Percentiles rank a stretch among this genome's conserved stretches.
phyloP scores from a whole-genome alignment of 2,329 filamentous ascomycete genomes.

The Aspergillus neotritici region DNA sequence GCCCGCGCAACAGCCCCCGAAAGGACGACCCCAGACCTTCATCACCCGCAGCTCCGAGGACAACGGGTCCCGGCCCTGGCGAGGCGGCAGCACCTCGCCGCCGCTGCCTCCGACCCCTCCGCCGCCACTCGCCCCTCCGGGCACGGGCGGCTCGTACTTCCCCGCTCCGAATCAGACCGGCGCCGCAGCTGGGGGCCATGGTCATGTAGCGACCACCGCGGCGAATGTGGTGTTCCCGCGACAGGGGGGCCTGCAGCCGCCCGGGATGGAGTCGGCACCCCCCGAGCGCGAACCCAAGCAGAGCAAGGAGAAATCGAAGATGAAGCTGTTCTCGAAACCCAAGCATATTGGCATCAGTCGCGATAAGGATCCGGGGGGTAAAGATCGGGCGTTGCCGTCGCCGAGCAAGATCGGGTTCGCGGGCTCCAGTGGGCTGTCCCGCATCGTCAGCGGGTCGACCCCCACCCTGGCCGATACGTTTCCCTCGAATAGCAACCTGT shows the following conservation, averaged over 20 bases:
- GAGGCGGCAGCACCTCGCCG: conserved; percentile 33
- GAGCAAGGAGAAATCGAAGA: conserved; percentile 58
- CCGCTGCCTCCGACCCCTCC: conserved; percentile 26
- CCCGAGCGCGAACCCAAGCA: conserved; percentile 44
- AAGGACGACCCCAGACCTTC: conserved; percentile 53
- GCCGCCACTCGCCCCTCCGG: conserved; percentile 19
- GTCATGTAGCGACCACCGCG: conserved; percentile 55
- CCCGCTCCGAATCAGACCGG: conserved; percentile 34
- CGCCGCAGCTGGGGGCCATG: conserved; percentile 45
- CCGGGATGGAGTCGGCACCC: conserved; percentile 20
- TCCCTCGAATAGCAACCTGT: conserved; percentile 47
- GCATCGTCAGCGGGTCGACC: conserved; percentile 55
- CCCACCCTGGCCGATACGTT: conserved; percentile 53
- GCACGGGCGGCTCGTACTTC: conserved; percentile 17
- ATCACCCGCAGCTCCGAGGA: conserved; percentile 30
- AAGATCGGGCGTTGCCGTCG: conserved; percentile 52
- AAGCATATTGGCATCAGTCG: conserved; percentile 60
- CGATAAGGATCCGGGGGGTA: conserved; percentile 47
- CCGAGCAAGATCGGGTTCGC: conserved; percentile 52
- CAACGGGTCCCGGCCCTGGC: conserved; percentile 23
- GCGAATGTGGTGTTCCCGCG: conserved; percentile 59
- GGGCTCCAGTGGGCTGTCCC: conserved; percentile 48
- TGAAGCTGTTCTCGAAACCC: conserved; percentile 64
- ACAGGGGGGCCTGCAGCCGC: conserved; percentile 34
- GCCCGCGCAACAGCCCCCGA: conserved; percentile 40